phyloP scores from a whole-genome alignment of 345 rosid species.

The Euphorbia lathyris region DNA sequence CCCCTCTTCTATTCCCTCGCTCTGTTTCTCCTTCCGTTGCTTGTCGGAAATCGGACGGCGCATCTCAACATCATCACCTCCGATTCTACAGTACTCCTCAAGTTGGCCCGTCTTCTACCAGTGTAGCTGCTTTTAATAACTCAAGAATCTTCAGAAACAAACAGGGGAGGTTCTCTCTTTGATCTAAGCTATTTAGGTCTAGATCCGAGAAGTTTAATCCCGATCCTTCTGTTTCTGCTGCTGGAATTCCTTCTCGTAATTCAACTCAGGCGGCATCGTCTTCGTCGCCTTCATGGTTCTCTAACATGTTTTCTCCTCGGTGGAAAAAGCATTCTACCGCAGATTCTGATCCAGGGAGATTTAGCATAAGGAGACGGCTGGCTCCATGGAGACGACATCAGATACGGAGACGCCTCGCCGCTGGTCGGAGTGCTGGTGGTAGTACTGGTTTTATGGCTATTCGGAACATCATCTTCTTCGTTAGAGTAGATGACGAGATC shows the following conservation, averaged over 20 bases:
- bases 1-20: conserved; percentile 67
- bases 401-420: no score
- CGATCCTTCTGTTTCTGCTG: conserved; percentile 26
- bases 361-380: no score
- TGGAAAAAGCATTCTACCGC: conserved; percentile 43
- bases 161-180: conserved; percentile 37
- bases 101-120: conserved; percentile 38
- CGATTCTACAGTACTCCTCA: conserved; percentile 77
- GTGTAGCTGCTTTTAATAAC: conserved; percentile 17
- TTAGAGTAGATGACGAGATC: no score
- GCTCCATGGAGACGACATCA: no score
- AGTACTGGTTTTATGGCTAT: no score
- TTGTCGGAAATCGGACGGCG: conserved; percentile 55
- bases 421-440: no score
- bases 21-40: conserved; percentile 77
- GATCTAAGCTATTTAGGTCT: conserved; percentile 54
- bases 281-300: conserved; percentile 51
- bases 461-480: no score
- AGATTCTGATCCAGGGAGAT: no score
- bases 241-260: conserved; percentile 24
- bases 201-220: conserved; percentile 60
- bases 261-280: conserved; percentile 37
- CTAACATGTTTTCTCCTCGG: conserved; percentile 37
- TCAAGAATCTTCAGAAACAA: conserved; percentile 32
- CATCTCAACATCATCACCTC: conserved; percentile 18